phyloP scores from a whole-genome alignment of 164 flowering plant species.

The Cinnamomum micranthum region DNA sequence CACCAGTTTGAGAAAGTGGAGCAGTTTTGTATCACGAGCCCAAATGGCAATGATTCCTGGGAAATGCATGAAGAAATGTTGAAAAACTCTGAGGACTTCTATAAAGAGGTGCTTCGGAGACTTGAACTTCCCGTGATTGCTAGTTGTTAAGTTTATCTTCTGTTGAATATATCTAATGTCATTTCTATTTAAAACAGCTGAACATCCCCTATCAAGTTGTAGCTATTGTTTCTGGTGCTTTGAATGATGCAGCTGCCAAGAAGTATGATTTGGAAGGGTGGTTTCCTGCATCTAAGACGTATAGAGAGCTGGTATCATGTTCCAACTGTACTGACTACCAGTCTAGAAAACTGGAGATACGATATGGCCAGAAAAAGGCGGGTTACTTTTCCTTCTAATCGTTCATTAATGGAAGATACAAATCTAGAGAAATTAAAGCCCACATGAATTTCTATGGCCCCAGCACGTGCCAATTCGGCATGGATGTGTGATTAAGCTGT shows the following conservation, averaged over 20 bases:
- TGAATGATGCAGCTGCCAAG: slow-evolving; percentile 97
- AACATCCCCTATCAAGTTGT: slow-evolving; percentile 83
- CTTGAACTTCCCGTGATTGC: not conserved
- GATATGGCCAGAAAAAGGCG: slow-evolving; percentile 95
- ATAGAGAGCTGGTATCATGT: slow-evolving; percentile 90
- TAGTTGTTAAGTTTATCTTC: not conserved
- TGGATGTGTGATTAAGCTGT: not conserved
- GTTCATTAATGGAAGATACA: not conserved
- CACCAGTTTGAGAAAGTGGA: slow-evolving; percentile 98
- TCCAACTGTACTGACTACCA: slow-evolving; percentile 95
- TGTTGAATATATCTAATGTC: not conserved
- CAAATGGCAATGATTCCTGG: slow-evolving; percentile 78
- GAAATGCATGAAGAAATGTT: slow-evolving; percentile 85
- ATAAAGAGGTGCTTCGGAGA: slow-evolving; percentile 50
- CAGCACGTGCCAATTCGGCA: not conserved
- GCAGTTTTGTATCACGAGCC: slow-evolving; percentile 87
- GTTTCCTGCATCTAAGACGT: slow-evolving; percentile 93
- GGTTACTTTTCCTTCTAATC: not conserved
- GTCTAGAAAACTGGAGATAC: slow-evolving; percentile 73
- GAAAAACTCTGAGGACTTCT: slow-evolving; percentile 77
- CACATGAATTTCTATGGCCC: not conserved
- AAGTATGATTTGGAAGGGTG: slow-evolving; percentile 93
- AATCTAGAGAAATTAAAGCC: not conserved
- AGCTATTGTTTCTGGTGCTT: slow-evolving; percentile 87
- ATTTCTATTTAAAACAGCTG: slow-evolving; percentile 40